phyloP scores from a whole-genome alignment of 1,284 basidiomycete genomes.

The Athelia psychrophila region DNA sequence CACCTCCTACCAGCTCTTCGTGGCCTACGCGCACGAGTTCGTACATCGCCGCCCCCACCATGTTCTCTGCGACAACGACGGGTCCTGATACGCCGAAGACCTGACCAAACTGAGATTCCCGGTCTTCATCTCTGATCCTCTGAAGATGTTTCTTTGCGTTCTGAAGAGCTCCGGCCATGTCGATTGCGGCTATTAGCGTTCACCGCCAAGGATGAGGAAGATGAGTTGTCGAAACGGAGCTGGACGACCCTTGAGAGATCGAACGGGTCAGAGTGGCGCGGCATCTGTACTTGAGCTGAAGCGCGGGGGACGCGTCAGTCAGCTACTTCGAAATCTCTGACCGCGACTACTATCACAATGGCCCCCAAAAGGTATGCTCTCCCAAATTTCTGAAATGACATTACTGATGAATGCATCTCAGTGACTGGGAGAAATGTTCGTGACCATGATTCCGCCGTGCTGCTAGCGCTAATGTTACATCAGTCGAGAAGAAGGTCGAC shows the following conservation, averaged over 20 bases:
- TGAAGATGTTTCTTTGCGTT: conserved; percentile 86
- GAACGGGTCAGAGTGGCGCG: neutral
- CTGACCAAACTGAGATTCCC: conserved; percentile 85
- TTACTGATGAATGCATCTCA: conserved; percentile 27
- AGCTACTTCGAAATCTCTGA: conserved; percentile 1
- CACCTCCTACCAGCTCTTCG: conserved; percentile 94
- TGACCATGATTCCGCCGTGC: conserved; percentile 10
- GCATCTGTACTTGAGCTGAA: neutral
- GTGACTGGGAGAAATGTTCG: conserved; percentile 97
- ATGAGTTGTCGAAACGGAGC: neutral
- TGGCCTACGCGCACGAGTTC: conserved; percentile 96
- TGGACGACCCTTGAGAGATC: neutral
- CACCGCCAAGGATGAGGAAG: neutral
- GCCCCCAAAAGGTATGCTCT: conserved; percentile 74
- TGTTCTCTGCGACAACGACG: conserved; percentile 96
- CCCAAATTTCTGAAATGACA: conserved; percentile 1
- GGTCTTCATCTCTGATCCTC: conserved; percentile 88
- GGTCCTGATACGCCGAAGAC: conserved; percentile 96
- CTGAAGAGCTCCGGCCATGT: conserved; percentile 88
- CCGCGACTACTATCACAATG: conserved; percentile 45
- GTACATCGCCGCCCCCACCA: conserved; percentile 96
- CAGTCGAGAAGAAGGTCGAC: conserved; percentile 81
- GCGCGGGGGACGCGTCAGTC: neutral
- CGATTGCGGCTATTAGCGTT: conserved; percentile 11
- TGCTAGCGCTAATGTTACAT: conserved; percentile 6